phyloP scores from a whole-genome alignment of 2,329 filamentous ascomycete species.

The Alternaria incomplexa region DNA sequence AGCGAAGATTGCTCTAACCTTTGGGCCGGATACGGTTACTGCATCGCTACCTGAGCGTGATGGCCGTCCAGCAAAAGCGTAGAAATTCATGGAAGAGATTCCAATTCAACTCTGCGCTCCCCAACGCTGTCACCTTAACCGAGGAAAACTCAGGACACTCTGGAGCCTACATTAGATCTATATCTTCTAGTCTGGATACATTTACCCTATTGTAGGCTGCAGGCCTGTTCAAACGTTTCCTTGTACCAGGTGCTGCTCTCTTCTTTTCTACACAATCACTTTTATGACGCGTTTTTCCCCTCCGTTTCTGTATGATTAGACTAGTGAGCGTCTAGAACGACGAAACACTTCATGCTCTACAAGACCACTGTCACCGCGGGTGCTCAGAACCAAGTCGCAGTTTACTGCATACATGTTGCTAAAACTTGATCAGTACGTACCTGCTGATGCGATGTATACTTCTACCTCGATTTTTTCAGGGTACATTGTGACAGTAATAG shows the following conservation, averaged over 20 bases:
- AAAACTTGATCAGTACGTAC: not conserved
- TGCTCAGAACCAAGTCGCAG: not conserved
- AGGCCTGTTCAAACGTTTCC: not conserved
- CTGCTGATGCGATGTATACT: not conserved
- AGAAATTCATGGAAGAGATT: not conserved
- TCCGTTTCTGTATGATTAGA: not conserved
- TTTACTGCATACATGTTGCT: not conserved
- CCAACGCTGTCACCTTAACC: not conserved
- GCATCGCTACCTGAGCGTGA: constrained; percentile 21
- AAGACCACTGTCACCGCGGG: not conserved
- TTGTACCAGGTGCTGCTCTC: not conserved
- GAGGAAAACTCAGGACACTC: not conserved
- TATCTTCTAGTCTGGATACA: not conserved
- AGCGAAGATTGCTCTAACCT: constrained; percentile 45
- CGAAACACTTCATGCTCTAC: not conserved
- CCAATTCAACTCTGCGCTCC: not conserved
- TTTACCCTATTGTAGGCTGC: not conserved
- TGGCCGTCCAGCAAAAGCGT: not conserved
- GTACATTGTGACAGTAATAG: too few relatives aligned
- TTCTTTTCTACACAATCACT: not conserved
- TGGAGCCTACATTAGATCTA: not conserved
- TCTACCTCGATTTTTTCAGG: too few relatives aligned
- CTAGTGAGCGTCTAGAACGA: not conserved
- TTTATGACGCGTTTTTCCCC: not conserved
- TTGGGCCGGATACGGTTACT: constrained; percentile 47